These are phyloP conservation scores for Cryptococcus hybrid DNA, from an alignment of 1,284 basidiomycete species.

Conservation along the genomic window DNA sequence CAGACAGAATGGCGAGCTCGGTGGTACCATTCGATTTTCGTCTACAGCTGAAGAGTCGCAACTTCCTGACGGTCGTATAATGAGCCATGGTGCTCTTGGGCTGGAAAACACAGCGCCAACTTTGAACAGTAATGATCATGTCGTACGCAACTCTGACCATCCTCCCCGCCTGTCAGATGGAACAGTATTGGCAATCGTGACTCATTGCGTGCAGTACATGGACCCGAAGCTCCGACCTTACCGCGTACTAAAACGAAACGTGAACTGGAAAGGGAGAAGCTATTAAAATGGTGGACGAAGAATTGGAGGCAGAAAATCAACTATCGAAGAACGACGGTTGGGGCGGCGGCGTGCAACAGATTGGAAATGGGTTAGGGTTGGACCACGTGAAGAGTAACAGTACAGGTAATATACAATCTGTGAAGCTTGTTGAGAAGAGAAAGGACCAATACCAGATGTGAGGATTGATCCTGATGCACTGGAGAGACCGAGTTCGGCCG, in stretches of 20 bases:
- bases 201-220: conserved; percentile 24
- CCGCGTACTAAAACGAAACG: conserved; percentile 40
- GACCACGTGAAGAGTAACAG: conserved; percentile 6
- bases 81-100: neutral
- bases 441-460: neutral
- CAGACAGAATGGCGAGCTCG: neutral
- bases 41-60: neutral
- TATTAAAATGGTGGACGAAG: conserved; percentile 46
- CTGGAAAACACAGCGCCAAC: neutral
- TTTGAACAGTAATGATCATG: conserved; percentile 4
- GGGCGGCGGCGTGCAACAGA: conserved; percentile 27
- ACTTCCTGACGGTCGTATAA: neutral
- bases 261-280: conserved; percentile 45
- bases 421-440: neutral
- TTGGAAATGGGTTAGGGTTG: conserved; percentile 23
- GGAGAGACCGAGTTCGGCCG: conserved; percentile 8
- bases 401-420: neutral
- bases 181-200: conserved; percentile 40
- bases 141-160: conserved; percentile 2
- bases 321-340: conserved; percentile 25
- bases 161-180: conserved; percentile 24
- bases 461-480: conserved; percentile 9
- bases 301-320: conserved; percentile 25
- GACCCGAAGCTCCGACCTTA: conserved; percentile 16
- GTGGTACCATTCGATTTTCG: neutral